Percentiles rank a stretch among this genome's conserved stretches.
Conservation (phyloP, 441 rosid genomes). For the Erodium texanum region DNA sequence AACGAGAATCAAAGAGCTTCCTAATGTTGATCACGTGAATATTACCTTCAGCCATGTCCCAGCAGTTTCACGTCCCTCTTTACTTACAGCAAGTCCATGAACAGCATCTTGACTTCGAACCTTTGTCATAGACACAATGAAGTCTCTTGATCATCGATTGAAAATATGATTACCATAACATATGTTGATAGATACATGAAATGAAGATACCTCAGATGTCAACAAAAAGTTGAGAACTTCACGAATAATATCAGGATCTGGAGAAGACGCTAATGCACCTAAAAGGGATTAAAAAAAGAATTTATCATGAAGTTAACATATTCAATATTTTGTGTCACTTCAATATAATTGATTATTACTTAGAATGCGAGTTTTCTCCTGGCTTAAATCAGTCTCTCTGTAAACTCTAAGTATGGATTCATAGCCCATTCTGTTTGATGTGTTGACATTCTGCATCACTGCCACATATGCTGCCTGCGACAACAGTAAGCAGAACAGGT, state of each 20-base stretch:
- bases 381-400: slow-evolving; percentile 84
- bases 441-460: slow-evolving; percentile 65
- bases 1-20: background rate
- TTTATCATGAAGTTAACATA: slow-evolving; percentile 17
- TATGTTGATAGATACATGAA: background rate
- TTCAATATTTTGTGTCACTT: background rate
- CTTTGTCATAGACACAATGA: slow-evolving; percentile 24
- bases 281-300: slow-evolving; percentile 15
- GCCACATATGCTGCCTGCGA: slow-evolving; percentile 82
- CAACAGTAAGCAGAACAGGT: slow-evolving; percentile 8
- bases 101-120: slow-evolving; percentile 85
- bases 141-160: background rate
- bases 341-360: slow-evolving; percentile 28
- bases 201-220: slow-evolving; percentile 53
- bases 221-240: slow-evolving; percentile 69
- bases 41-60: slow-evolving; percentile 74
- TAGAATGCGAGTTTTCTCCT: slow-evolving; percentile 84
- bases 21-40: background rate
- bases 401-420: slow-evolving; percentile 75
- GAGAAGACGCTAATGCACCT: slow-evolving; percentile 72
- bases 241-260: slow-evolving; percentile 45
- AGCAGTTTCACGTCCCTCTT: slow-evolving; percentile 83
- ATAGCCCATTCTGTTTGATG: slow-evolving; percentile 53
- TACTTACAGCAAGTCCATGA: slow-evolving; percentile 52
- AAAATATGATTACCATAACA: slow-evolving; percentile 4